Base-by-base conservation (phyloP, 805 yeast species). In the Limtongia smithiae region DNA sequence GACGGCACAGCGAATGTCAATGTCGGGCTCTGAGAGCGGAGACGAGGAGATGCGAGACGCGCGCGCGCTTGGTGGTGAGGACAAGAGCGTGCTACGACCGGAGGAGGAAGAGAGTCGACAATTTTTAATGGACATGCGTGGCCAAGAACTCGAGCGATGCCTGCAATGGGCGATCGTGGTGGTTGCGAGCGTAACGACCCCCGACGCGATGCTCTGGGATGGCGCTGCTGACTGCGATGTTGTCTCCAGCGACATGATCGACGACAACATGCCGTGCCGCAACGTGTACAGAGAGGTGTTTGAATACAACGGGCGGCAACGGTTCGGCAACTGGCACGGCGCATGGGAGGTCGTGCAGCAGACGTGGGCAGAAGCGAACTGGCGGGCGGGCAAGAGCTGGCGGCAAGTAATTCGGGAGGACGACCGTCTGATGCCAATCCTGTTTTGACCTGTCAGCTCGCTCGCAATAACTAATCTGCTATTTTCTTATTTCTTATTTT, bases 311-410 rank as follows among this genome's bases (percentile, higher is more conserved):
- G 43, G 41, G 12, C 30, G 35, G 7, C 15, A 22, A 15, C 41
- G 12, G 44, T 44, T 44, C 38, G 53, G 53, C 15, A 41, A 42
- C 20, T 49, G 53, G 53, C 20, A n/a, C 12, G 41, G 34, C 25
- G 53, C 53, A 12, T 37, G 46, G 48, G 18, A 25, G 20, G 38
- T 35, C 15, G 53, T 49, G 34, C 18, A 32, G 41, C 44, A 27
- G 36, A 15, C 21, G 21, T 49, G 53, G 53, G 27, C 17, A 17
- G 41, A 15, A 14, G 44, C 34, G 24, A 30, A 28, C 17, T 49
- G 48, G 48, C n/a, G 18, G 2, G 25, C 18, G 20, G 46, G 53
- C n/a, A 15, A 12, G 27, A 37, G 46, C 14, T 42, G 43, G 44
- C 48, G 48, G 37, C 42, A 49, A 34, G 45, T 49, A 22, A 11